Evolutionary conservation across 2,329 filamentous ascomycete genomes (phyloP).

Genomic region (Orbilia ellipsospora): DNA sequence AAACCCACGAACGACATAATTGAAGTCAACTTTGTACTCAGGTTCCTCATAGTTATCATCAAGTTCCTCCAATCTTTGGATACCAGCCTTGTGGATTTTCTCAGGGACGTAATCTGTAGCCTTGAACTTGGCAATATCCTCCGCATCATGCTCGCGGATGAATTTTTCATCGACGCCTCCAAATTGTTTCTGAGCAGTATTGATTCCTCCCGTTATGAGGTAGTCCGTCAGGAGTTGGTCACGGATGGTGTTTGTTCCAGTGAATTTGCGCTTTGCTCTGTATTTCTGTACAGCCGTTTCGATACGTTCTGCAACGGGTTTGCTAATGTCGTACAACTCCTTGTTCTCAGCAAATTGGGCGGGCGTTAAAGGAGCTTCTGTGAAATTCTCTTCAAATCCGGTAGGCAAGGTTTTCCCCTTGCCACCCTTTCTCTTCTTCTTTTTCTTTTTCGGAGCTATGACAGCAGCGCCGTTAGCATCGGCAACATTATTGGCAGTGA

Average conservation of each 20-base stretch:
- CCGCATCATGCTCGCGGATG: slow-evolving; percentile 71
- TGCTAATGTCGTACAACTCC: slow-evolving; percentile 71
- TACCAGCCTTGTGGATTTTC: slow-evolving; percentile 62
- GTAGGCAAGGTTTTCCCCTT: slow-evolving; percentile 65
- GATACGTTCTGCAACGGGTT: slow-evolving; percentile 69
- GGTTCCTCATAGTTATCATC: slow-evolving; percentile 70
- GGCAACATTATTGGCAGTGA: background rate
- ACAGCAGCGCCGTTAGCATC: slow-evolving; percentile 25
- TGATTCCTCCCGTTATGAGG: slow-evolving; percentile 83
- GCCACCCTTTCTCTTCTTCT: slow-evolving; percentile 63
- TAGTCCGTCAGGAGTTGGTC: slow-evolving; percentile 79
- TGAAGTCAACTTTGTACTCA: slow-evolving; percentile 77
- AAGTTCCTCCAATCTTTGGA: slow-evolving; percentile 62
- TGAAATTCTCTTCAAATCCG: slow-evolving; percentile 83
- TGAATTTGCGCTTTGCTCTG: slow-evolving; percentile 78
- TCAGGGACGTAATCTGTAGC: slow-evolving; percentile 70
- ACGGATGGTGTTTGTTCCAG: slow-evolving; percentile 66
- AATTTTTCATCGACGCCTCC: slow-evolving; percentile 72
- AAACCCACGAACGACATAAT: slow-evolving; percentile 79
- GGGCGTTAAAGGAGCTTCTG: slow-evolving; percentile 81
- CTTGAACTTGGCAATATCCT: slow-evolving; percentile 73
- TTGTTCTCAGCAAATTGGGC: slow-evolving; percentile 74
- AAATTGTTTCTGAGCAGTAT: slow-evolving; percentile 72
- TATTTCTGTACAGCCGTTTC: slow-evolving; percentile 87
- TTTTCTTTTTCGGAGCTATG: slow-evolving; percentile 54